Conservation (phyloP, 768 basidiomycete species). For the Boletus vermiculosoides region DNA sequence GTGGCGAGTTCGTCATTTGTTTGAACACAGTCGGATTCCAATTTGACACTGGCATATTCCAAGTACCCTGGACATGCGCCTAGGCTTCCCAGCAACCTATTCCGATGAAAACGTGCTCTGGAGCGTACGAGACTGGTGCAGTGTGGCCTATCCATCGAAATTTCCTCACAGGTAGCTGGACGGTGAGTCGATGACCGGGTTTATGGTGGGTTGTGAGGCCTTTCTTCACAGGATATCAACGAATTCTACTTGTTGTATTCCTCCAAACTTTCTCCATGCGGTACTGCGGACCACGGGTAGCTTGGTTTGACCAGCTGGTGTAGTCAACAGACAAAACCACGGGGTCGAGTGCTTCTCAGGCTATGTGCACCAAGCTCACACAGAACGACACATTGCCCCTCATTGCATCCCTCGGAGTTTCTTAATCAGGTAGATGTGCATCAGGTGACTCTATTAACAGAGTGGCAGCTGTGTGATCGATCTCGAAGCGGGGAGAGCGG, state of each 20-base stretch:
- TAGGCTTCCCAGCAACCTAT: not conserved
- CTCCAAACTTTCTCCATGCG: not conserved
- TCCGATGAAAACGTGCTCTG: not conserved
- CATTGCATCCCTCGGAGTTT: not conserved
- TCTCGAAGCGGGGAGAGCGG: not conserved
- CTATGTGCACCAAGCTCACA: not conserved
- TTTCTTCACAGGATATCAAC: not conserved
- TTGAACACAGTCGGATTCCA: not conserved
- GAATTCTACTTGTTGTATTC: not conserved
- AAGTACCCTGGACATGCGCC: not conserved
- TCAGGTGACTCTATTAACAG: not conserved
- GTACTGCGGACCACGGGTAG: slow-evolving; percentile 18
- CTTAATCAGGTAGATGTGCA: not conserved
- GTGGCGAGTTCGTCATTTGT: too few relatives aligned
- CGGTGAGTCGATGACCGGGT: not conserved
- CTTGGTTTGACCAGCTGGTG: not conserved
- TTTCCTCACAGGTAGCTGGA: slow-evolving; percentile 7
- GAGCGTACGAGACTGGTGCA: not conserved
- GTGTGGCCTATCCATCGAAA: not conserved
- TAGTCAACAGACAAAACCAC: not conserved
- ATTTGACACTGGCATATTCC: not conserved
- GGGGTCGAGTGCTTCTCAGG: not conserved
- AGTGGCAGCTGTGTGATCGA: not conserved
- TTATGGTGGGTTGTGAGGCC: too few relatives aligned
- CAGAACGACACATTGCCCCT: not conserved